Base-by-base conservation (phyloP, 768 basidiomycete species). In the Termitomyces sp. region DNA sequence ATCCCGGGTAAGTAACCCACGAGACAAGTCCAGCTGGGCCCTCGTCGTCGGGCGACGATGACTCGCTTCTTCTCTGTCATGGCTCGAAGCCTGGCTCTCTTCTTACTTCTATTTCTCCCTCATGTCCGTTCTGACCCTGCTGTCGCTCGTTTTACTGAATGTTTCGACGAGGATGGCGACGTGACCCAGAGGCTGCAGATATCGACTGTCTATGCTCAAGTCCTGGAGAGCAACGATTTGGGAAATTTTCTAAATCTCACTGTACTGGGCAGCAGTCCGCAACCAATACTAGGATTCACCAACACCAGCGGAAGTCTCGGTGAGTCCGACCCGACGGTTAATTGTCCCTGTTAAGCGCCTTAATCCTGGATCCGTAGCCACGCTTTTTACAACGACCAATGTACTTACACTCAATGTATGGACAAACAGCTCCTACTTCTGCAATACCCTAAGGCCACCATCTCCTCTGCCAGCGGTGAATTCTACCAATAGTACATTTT, bases 351-450 rank as follows among this genome's bases (percentile, higher is more conserved):
- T 58, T 63, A 50, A 63, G 56, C 54, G 44, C 49, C 45, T 51
- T 48, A 38, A 49, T 22, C 14, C 11, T 10, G 10, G 38, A 28
- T 14, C 51, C 56, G 56, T 61, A 87, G 92, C 93, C 17, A 97
- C 93, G 8, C 79, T 97, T 41, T 95, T 96, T 73, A 88, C 87
- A 43, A 83, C 89, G 10, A 86, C 90, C 1, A 78, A 82, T 52
- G 81, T 93, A 21, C 80, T 95, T 48, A 93, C 93, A 2, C 81
- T 95, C 62, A 78, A 77, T 58, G 80, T 87, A 58, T 88, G 80
- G 70, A 77, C 77, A 45, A 86, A 87, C 60, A 81, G 80, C 57
- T 82, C 86, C 2, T 91, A 80, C 65, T 75, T 98, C 58, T 98
- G 96, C 69, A 68, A 78, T 24, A 77, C 83, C n/a, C 72, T 98